Percentiles rank a stretch among this genome's conserved stretches.
Evolutionary conservation across 163 green algal species (phyloP).

Genomic region (Dunaliella salina): DNA sequence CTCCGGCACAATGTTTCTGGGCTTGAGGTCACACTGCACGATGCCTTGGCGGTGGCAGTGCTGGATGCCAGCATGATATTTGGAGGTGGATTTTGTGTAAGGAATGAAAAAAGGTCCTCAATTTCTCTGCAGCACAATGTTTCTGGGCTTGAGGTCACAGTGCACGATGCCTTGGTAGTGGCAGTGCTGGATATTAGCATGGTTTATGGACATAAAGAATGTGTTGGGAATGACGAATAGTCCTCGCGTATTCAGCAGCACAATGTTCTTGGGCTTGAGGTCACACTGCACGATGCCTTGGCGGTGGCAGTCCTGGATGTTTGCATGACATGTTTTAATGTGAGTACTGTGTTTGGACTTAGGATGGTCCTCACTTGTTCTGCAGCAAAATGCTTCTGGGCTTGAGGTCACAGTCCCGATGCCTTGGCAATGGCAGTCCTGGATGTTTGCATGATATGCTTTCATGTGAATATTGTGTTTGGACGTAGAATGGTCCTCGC

Average conservation of each 20-base stretch:
- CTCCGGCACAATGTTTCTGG: conserved; percentile 44
- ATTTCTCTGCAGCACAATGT: conserved; percentile 38
- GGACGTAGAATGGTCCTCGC: conserved; percentile 9
- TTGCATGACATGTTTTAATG: too few species aligned
- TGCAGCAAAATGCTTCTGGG: conserved; percentile 47
- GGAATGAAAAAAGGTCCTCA: too few species aligned
- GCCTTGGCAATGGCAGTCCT: conserved; percentile 38
- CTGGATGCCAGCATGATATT: too few species aligned
- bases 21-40: conserved; percentile 55
- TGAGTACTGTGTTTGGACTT: too few species aligned
- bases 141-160: conserved; percentile 57
- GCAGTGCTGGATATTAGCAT: conserved; percentile 43
- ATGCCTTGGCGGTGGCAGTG: conserved; percentile 41
- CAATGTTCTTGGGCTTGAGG: conserved; percentile 57
- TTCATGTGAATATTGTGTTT: too few species aligned
- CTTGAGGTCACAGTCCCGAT: conserved; percentile 54
- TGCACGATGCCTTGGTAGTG: conserved; percentile 40
- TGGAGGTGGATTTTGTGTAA: too few species aligned
- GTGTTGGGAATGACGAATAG: too few species aligned
- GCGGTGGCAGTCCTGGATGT: conserved; percentile 43
- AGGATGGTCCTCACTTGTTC: conserved; percentile 26
- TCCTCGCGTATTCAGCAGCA: conserved; percentile 31
- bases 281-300: conserved; percentile 42
- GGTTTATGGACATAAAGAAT: too few species aligned
- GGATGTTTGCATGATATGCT: too few species aligned